Base-by-base conservation (phyloP, 1,139 yeast genomes). In the Spencermartinsiella ligniputridi region DNA sequence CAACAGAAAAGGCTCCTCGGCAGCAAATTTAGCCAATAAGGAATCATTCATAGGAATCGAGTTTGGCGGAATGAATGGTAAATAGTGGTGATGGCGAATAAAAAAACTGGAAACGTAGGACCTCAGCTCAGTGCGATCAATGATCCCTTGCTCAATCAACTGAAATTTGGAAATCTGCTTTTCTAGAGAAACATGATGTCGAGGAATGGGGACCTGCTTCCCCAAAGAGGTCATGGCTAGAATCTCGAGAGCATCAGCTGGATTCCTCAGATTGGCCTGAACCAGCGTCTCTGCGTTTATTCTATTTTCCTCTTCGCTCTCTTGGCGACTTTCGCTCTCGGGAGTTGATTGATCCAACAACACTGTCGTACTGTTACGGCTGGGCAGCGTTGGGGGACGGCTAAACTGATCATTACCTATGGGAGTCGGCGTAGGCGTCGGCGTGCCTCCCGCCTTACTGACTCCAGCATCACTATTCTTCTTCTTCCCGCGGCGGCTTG, bases 1-100 rank as follows among this genome's bases (percentile, higher is more conserved):
- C 24, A 89, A 64, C 39, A 89, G 68, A 50, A 89, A 79, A 0
- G 96, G 96, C 64, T 85, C 85, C 3, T 83, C 82, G 0, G 89
- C 80, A 37, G 17, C 53, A 30, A 53, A 50, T n/a, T 42, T 42
- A 12, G 50, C 44, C 17, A 53, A 40, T 19, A 47, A 43, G n/a
- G 41, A 42, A 35, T 53, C 57, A 11, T 42, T 47, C 3, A 38
- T 24, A 3, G 57, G 57, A n/a, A 51, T 44, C 12, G 38, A 21
- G 13, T 32, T 25, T 13, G 45, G 42, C 5, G 52, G 57, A 4
- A 53, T 29, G 5, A 53, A 40, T 3, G 57, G 57, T 22, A 49
- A 42, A 25, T 45, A 53, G 20, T 50, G 50, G 34, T 53, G 57
- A 37, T 53, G 54, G 12, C 57, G 51, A 19, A 41, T 44, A 33